phyloP scores from a whole-genome alignment of 495 filamentous ascomycete genomes.

The Penicillium robsamsonii region DNA sequence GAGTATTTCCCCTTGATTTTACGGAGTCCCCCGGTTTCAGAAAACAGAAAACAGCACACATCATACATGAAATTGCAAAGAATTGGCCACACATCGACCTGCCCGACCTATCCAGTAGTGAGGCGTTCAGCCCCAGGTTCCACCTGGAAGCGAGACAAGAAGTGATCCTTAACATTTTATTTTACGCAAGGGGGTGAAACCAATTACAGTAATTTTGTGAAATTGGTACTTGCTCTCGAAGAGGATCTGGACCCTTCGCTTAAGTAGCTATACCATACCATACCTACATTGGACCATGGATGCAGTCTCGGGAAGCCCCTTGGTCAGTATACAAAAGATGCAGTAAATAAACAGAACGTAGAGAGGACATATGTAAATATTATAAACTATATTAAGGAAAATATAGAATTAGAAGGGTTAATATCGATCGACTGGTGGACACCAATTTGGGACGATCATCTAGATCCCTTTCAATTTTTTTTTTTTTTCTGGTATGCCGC shows the following conservation, averaged over 20 bases:
- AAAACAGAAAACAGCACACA: not conserved
- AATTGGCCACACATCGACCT: not conserved
- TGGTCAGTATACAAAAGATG: not conserved
- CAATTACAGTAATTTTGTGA: not conserved
- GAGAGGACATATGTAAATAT: not conserved
- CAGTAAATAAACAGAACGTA: slow-evolving; percentile 2
- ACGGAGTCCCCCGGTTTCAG: not conserved
- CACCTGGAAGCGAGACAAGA: slow-evolving; percentile 13
- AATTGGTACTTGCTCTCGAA: not conserved
- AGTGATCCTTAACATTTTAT: slow-evolving; percentile 8
- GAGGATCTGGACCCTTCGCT: not conserved
- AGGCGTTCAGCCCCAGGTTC: slow-evolving; percentile 29
- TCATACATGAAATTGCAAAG: not conserved
- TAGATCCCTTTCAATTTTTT: slow-evolving; percentile 20
- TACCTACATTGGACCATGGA: slow-evolving; percentile 18
- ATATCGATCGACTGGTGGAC: slow-evolving; percentile 4
- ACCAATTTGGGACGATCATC: slow-evolving; percentile 4
- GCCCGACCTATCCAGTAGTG: slow-evolving; percentile 11
- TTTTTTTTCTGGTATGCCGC: slow-evolving; percentile 14
- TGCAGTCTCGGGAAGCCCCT: slow-evolving; percentile 19
- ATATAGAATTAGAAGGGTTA: not conserved
- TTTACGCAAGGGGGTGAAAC: slow-evolving; percentile 7
- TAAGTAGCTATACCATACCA: slow-evolving; percentile 5
- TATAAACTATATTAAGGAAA: not conserved
- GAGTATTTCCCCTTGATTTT: not conserved